These are phyloP conservation scores for Botrytis tulipae DNA, from an alignment of 2,329 filamentous ascomycete genomes.

Conservation along the genomic window DNA sequence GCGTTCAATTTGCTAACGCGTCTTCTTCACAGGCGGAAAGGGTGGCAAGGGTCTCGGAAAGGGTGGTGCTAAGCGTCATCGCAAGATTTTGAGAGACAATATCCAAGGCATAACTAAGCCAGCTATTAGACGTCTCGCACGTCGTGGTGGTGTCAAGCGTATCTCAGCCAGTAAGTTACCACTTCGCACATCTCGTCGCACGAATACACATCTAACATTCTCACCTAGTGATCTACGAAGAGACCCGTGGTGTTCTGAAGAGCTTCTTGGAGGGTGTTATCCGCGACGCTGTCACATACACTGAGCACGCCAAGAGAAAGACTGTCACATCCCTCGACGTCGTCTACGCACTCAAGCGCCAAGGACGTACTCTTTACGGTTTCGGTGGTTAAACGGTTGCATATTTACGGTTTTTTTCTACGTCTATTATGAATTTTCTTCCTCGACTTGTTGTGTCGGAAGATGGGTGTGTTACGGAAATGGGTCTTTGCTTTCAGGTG, in stretches of 20 bases:
- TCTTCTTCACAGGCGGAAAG: conserved; percentile 40
- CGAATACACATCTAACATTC: conserved; percentile 37
- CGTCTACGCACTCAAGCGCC: conserved; percentile 64
- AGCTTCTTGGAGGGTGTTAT: conserved; percentile 82
- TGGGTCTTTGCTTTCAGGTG: conserved; percentile 34
- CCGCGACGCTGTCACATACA: conserved; percentile 46
- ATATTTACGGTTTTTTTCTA: conserved; percentile 26
- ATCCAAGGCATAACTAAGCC: conserved; percentile 99
- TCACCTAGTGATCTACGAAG: conserved; percentile 70
- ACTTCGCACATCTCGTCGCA: not conserved
- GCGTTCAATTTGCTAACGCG: conserved; percentile 27
- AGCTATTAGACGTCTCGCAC: conserved; percentile 95
- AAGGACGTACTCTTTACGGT: conserved; percentile 66
- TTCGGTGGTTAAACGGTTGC: conserved; percentile 56
- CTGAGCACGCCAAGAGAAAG: conserved; percentile 77
- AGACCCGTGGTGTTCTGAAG: conserved; percentile 80
- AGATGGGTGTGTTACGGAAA: conserved; percentile 31
- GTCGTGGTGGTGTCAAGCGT: conserved; percentile 99
- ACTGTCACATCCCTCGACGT: conserved; percentile 66
- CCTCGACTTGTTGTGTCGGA: conserved; percentile 24
- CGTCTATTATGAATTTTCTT: conserved; percentile 35
- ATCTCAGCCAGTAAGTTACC: conserved; percentile 77
- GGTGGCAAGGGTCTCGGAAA: conserved; percentile 98
- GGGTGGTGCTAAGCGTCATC: conserved; percentile 97
- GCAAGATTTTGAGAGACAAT: conserved; percentile 99